Evolutionary conservation across 192 early-diverging fungal species (phyloP), one percentile per base, ranked within the genome.

Genomic region (Rhizophagus sp.): DNA sequence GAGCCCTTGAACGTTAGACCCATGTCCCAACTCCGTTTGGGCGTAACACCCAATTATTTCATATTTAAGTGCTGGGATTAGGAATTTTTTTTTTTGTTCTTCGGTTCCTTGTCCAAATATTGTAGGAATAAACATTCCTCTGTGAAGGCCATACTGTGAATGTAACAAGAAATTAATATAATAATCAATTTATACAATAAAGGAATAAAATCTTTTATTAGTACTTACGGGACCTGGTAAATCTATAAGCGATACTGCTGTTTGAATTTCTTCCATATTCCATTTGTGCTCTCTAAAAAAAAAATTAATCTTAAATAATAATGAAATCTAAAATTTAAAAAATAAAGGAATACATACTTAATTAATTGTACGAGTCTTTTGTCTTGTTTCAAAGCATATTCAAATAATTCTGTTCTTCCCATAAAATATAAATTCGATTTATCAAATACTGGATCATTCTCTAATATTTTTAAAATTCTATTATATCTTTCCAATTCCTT

Each of bases 31-130:
- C 85, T 95, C 95, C 3, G 94, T 95, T 80, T 95, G 94, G 39
- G 94, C 93, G 76, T 95, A 95, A 84, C 94, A 95, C 63, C 94
- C 94, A 78, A 95, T 92, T 74, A 97, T 93, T 71, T 92, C 88
- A 81, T 94, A 91, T 33, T 88, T 84, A 50, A 88, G 75, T 17
- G 94, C 94, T 44, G 91, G 92, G 82, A 89, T 87, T 36, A 95
- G 83, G 82, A 94, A 97, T 75, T 91, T 81, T 67, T 91, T 90
- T 78, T 92, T 87, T 87, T 97, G 95, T 86, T 95, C 95, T 17
- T 87, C 87, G 0, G 89, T 92, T 22, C 89, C 91, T 80, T 95
- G 94, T 57, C 88, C 90, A 78, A 86, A 84, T 39, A 97, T 82
- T 7, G 93, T 93, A 8, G 95, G 94, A 57, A 94, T 91, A 82